A percentile compares a stretch with the other conserved stretches of the same genome.
These are phyloP conservation scores for Naganishia friedmannii DNA, from an alignment of 768 basidiomycete species.

Conservation along the genomic window DNA sequence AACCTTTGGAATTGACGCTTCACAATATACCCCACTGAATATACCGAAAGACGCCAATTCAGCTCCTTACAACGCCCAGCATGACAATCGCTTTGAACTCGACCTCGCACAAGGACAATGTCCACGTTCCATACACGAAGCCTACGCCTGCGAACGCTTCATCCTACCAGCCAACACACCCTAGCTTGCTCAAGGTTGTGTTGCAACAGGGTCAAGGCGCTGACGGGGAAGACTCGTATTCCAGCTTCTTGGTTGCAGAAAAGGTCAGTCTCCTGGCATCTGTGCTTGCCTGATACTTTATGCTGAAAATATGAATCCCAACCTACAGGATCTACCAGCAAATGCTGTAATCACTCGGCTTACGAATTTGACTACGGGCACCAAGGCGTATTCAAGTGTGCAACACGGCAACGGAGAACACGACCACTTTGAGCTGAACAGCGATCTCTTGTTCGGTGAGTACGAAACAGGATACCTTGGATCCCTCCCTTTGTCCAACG, in stretches of 20 bases:
- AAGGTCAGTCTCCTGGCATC: conserved; percentile 35
- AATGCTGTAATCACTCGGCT: conserved; percentile 38
- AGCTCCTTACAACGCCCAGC: conserved; percentile 1
- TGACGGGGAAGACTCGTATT: conserved; percentile 40
- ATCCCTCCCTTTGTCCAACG: background rate
- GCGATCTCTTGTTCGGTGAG: conserved; percentile 63
- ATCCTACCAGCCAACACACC: conserved; percentile 48
- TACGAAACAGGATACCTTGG: background rate
- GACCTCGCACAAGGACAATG: background rate
- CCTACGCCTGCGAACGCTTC: conserved; percentile 45
- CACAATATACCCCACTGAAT: background rate
- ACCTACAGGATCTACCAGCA: conserved; percentile 42
- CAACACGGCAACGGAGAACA: conserved; percentile 57
- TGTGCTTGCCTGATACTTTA: background rate
- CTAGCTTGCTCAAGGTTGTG: conserved; percentile 44
- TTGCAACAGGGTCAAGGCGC: conserved; percentile 24
- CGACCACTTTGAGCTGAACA: conserved; percentile 62
- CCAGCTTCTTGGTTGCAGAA: conserved; percentile 45
- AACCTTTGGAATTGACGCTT: background rate
- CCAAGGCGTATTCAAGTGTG: conserved; percentile 59
- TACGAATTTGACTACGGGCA: conserved; percentile 41
- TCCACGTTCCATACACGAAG: conserved; percentile 37
- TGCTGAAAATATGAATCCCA: background rate
- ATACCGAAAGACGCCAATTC: background rate
- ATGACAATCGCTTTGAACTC: conserved; percentile 28